These are phyloP conservation scores for Calvatia gigantea DNA, from an alignment of 768 basidiomycete genomes.

Conservation along the genomic window DNA sequence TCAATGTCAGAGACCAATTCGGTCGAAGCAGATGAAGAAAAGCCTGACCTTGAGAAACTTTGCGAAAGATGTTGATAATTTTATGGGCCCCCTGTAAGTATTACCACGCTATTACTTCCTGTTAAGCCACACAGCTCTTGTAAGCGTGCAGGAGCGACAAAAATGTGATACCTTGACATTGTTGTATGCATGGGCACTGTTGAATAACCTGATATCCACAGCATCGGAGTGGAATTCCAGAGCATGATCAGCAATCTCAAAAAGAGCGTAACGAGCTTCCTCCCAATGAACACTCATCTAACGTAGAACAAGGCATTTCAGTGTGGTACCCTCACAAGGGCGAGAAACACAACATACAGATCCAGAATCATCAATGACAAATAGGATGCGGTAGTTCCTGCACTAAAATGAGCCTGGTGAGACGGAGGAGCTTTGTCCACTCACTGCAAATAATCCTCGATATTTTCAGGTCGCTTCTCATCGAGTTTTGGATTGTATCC, in stretches of 20 bases:
- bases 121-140: no score
- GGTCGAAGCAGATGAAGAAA: background rate
- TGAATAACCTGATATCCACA: conserved; percentile 26
- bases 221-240: conserved; percentile 20
- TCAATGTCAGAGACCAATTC: background rate
- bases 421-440: background rate
- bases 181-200: conserved; percentile 10
- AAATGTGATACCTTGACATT: conserved; percentile 2
- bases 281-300: conserved; percentile 23
- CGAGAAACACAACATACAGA: conserved; percentile 19
- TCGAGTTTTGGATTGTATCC: conserved; percentile 13
- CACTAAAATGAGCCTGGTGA: background rate
- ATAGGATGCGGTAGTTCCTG: conserved; percentile 25
- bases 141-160: background rate
- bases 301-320: background rate
- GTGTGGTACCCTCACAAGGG: no score
- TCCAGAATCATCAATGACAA: conserved; percentile 28
- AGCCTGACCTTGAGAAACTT: conserved; percentile 17
- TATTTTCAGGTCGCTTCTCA: conserved; percentile 7
- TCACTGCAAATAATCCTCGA: conserved; percentile 13
- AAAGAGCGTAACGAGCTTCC: conserved; percentile 23
- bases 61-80: conserved; percentile 19
- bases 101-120: background rate
- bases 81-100: conserved; percentile 16
- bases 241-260: conserved; percentile 28